These are phyloP conservation scores for Botrytis galanthina DNA, from an alignment of 2,329 filamentous ascomycete genomes.

Conservation along the genomic window DNA sequence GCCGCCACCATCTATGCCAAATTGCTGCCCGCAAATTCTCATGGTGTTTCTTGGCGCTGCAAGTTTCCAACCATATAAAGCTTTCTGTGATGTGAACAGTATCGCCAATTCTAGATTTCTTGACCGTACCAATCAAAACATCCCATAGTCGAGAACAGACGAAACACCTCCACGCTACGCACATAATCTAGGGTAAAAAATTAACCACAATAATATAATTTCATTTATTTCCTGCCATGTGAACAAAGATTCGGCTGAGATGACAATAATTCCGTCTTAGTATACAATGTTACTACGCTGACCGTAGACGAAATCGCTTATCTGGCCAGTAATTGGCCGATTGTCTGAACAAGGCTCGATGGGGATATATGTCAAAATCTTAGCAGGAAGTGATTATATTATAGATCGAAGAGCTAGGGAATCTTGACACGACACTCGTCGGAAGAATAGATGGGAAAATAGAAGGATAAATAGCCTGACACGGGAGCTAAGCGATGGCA, in stretches of 20 bases:
- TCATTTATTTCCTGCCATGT: constrained; percentile 12
- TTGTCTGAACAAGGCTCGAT: not conserved
- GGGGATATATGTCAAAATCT: not conserved
- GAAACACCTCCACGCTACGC: not conserved
- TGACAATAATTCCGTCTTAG: not conserved
- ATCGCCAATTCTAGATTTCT: not conserved
- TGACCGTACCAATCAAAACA: not conserved
- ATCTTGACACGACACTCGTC: not conserved
- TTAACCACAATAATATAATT: not conserved
- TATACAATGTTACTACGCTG: not conserved
- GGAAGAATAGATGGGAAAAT: constrained; percentile 9
- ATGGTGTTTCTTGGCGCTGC: not conserved
- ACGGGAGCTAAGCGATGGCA: not conserved
- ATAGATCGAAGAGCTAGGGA: not conserved
- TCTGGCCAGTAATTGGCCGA: not conserved
- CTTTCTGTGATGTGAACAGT: not conserved
- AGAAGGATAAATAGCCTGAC: constrained; percentile 4
- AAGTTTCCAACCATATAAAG: not conserved
- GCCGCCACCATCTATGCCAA: not conserved
- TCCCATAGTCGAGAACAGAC: no score
- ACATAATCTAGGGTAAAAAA: not conserved
- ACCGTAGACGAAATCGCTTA: not conserved
- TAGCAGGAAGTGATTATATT: not conserved
- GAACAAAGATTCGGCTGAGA: constrained; percentile 8
- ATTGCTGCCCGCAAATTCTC: not conserved